A percentile compares a stretch with the other conserved stretches of the same genome.
Evolutionary conservation across 768 basidiomycete genomes (phyloP).

Genomic region (Suillus placidus): DNA sequence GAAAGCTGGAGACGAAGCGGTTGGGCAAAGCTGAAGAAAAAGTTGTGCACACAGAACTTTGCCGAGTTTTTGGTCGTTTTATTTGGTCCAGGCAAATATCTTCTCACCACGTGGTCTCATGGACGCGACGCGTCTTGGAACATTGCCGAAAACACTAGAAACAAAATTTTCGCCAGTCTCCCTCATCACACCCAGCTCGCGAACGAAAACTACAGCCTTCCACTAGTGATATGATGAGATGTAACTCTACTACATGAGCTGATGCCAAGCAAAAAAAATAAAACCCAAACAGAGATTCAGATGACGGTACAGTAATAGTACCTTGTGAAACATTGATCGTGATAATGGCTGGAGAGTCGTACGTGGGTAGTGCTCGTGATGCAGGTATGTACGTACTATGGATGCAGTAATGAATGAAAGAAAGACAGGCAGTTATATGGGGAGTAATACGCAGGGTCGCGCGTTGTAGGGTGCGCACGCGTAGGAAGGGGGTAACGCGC

Average conservation of each 20-base stretch:
- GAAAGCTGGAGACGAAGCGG: conserved; percentile 16
- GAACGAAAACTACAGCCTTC: neutral
- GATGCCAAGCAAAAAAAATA: conserved; percentile 19
- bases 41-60: conserved; percentile 13
- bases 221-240: neutral
- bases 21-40: conserved; percentile 31
- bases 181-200: neutral
- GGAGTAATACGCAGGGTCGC: neutral
- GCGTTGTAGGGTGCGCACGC: neutral
- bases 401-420: conserved; percentile 20
- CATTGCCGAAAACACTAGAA: neutral
- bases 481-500: neutral
- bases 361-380: conserved; percentile 15
- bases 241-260: conserved; percentile 2
- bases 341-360: neutral
- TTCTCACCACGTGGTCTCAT: conserved; percentile 25
- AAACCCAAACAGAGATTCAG: neutral
- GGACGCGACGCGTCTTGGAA: conserved; percentile 8
- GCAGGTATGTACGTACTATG: conserved; percentile 24
- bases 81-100: conserved; percentile 34
- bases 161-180: neutral
- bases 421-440: neutral
- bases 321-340: neutral
- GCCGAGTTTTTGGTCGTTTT: conserved; percentile 25
- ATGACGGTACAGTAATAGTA: neutral